These are phyloP conservation scores for Hypoxylon sp. DNA, from an alignment of 2,329 filamentous ascomycete species.

Conservation along the genomic window DNA sequence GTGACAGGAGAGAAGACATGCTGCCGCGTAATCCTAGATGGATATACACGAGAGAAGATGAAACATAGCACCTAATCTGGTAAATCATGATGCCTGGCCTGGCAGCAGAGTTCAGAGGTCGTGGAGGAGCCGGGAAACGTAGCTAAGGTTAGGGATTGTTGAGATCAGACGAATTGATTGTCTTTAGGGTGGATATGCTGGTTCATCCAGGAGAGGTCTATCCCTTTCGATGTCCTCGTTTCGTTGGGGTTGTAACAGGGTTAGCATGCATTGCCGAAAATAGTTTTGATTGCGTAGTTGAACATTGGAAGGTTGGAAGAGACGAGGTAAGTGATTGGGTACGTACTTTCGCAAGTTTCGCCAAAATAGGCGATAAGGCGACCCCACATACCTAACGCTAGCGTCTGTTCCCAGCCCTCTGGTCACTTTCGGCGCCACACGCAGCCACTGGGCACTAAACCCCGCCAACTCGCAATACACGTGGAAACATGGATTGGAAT, in stretches of 20 bases:
- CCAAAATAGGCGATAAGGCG: conserved; percentile 17
- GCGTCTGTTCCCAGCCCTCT: not conserved
- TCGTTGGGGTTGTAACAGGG: not conserved
- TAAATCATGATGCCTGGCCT: conserved; percentile 6
- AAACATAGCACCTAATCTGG: conserved; percentile 4
- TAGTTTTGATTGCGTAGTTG: conserved; percentile 4
- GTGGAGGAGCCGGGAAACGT: not conserved
- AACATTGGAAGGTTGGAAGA: not conserved
- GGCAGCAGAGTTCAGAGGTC: not conserved
- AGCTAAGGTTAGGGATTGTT: not conserved
- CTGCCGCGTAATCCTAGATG: too few species aligned
- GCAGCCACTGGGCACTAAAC: conserved; percentile 22
- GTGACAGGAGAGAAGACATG: not conserved
- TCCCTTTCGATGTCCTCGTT: not conserved
- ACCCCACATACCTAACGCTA: conserved; percentile 22
- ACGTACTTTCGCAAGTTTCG: conserved; percentile 35
- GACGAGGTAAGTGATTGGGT: conserved; percentile 9
- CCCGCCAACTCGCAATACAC: conserved; percentile 17
- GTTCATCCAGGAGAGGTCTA: not conserved
- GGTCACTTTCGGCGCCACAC: conserved; percentile 21
- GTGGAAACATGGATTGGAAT: conserved; percentile 14
- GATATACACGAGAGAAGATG: conserved; percentile 3
- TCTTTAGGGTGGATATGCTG: not conserved
- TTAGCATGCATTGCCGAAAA: conserved; percentile 2
- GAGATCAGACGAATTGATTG: conserved; percentile 3